phyloP scores from a whole-genome alignment of 2,329 filamentous ascomycete species.

The Calonectria henricotiae region DNA sequence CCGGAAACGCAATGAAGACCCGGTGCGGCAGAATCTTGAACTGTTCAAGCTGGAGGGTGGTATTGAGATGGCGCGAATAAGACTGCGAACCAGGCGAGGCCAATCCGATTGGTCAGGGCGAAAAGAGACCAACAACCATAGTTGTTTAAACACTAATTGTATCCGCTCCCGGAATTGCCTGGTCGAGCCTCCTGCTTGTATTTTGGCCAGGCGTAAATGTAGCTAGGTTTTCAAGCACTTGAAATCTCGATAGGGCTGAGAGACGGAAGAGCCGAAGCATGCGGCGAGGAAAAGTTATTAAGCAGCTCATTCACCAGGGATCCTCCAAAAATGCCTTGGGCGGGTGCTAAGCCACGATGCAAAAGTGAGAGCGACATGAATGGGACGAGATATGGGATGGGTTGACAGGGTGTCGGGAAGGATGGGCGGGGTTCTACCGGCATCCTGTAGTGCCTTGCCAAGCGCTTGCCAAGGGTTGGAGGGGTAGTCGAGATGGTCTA shows the following conservation, averaged over 20 bases:
- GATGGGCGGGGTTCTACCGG: constrained; percentile 4
- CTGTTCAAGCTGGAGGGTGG: neutral
- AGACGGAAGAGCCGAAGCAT: constrained; percentile 1
- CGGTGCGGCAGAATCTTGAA: constrained; percentile 10
- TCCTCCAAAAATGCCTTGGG: constrained; percentile 25
- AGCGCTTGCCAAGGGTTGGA: constrained; percentile 19
- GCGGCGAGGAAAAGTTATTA: neutral
- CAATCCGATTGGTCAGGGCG: neutral
- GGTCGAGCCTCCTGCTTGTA: too few relatives aligned
- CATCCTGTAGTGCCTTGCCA: constrained; percentile 20
- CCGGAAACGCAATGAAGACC: constrained; percentile 14
- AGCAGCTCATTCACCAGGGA: constrained; percentile 25
- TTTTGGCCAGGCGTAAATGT: too few relatives aligned
- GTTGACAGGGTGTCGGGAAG: constrained; percentile 6
- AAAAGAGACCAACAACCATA: too few relatives aligned
- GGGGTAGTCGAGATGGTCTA: neutral
- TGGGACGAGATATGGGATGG: constrained; percentile 22
- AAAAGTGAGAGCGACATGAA: constrained; percentile 25
- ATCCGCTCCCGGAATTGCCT: too few relatives aligned
- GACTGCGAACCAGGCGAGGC: neutral
- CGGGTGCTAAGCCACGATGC: constrained; percentile 31
- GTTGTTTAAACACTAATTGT: too few relatives aligned
- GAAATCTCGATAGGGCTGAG: constrained; percentile 36
- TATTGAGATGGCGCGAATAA: neutral
- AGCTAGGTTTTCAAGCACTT: neutral